Conservation (phyloP, 2,329 filamentous ascomycete genomes). For the Pseudocercospora eumusae region DNA sequence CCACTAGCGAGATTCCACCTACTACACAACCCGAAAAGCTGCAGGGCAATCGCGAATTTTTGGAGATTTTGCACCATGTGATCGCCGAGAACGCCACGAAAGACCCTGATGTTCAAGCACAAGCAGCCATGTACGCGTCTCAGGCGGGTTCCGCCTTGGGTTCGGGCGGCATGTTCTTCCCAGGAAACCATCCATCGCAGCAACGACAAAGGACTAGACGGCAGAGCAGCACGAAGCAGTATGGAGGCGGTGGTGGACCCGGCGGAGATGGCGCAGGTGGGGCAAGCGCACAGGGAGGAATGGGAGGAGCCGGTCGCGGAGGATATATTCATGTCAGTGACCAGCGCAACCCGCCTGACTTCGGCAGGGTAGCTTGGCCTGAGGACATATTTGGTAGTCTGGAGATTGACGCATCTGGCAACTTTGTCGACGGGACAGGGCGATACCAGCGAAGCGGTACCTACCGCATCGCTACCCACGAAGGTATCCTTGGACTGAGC, state of each 20-base stretch:
- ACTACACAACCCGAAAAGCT: conserved; percentile 54
- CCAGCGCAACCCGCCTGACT: conserved; percentile 61
- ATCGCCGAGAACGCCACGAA: conserved; percentile 55
- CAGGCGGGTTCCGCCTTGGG: conserved; percentile 58
- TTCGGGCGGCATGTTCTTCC: conserved; percentile 53
- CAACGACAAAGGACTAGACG: conserved; percentile 31
- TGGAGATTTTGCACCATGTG: conserved; percentile 58
- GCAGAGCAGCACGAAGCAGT: conserved; percentile 29
- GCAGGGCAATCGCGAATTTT: conserved; percentile 58
- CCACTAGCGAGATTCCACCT: conserved; percentile 56
- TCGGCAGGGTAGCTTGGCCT: conserved; percentile 64
- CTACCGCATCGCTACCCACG: conserved; percentile 61
- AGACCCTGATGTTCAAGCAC: conserved; percentile 59
- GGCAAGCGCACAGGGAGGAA: conserved; percentile 60
- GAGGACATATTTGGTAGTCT: conserved; percentile 68
- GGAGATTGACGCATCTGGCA: conserved; percentile 60
- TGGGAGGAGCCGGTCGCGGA: conserved; percentile 58
- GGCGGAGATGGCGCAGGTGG: conserved; percentile 55
- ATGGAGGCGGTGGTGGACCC: conserved; percentile 44
- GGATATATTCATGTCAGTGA: conserved; percentile 67
- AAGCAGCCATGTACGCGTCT: conserved; percentile 62
- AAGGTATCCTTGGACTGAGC: conserved; percentile 54
- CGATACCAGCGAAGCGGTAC: conserved; percentile 63
- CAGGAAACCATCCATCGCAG: conserved; percentile 32
- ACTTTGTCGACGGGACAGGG: conserved; percentile 58